phyloP scores from a whole-genome alignment of 2,329 filamentous ascomycete genomes.

The Claviceps sp. region DNA sequence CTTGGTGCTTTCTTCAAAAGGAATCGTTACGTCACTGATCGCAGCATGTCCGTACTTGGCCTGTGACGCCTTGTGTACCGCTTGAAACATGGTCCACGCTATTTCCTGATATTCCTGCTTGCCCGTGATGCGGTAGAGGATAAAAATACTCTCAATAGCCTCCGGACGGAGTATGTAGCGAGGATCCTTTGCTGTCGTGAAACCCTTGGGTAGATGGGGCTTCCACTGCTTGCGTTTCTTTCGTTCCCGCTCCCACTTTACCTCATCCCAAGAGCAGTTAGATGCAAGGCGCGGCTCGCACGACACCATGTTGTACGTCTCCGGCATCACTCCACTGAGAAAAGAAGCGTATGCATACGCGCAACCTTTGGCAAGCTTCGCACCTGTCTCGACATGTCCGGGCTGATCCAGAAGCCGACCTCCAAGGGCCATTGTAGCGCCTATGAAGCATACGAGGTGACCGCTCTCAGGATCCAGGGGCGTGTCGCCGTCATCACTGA shows the following conservation, averaged over 20 bases:
- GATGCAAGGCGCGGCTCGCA: slow-evolving; percentile 18
- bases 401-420: slow-evolving; percentile 28
- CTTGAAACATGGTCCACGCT: slow-evolving; percentile 60
- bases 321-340: slow-evolving; percentile 38
- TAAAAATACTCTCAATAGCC: slow-evolving; percentile 69
- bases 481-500: slow-evolving; percentile 10
- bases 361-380: slow-evolving; percentile 35
- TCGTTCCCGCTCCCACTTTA: slow-evolving; percentile 41
- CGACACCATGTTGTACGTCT: slow-evolving; percentile 29
- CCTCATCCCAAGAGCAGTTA: slow-evolving; percentile 22
- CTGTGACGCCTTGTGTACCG: slow-evolving; percentile 43
- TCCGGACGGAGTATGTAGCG: slow-evolving; percentile 59
- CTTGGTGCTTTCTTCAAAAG: slow-evolving; percentile 10
- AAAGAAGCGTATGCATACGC: slow-evolving; percentile 36
- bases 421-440: slow-evolving; percentile 36
- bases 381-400: slow-evolving; percentile 29
- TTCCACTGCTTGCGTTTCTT: slow-evolving; percentile 8
- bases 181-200: slow-evolving; percentile 38
- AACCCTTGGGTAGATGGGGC: slow-evolving; percentile 34
- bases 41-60: slow-evolving; percentile 48
- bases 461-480: slow-evolving; percentile 21
- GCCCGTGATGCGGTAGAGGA: slow-evolving; percentile 60
- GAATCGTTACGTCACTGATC: slow-evolving; percentile 42
- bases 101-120: slow-evolving; percentile 48
- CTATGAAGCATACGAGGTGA: slow-evolving; percentile 37